Base-by-base conservation (phyloP, 106 monocot species). In the Allium fistulosum region DNA sequence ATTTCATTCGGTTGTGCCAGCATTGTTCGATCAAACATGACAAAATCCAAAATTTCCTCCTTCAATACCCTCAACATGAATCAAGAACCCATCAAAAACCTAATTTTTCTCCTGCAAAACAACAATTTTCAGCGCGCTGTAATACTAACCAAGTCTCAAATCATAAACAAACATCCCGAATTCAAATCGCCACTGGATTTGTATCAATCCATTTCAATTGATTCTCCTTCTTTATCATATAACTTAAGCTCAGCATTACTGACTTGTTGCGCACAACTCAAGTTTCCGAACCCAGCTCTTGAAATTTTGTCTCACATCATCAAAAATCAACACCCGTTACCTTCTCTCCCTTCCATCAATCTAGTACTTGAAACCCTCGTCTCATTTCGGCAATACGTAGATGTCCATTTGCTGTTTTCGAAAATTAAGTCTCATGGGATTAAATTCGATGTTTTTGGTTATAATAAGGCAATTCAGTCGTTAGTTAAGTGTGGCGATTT, bases 381-480 rank as follows among this genome's bases (percentile, higher is more conserved):
- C 13, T 79, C 74, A 27, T 48, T 51, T 22, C 68, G 77, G 12
- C 72, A 75, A 49, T 73, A 82, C 74, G 17, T 57, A 16, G 81
- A 82, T 51, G 71, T 75, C 5, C 64, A 81, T 46, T 47, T 18
- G 2, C 66, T 75, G 28, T 86, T 89, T 50, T 17, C 58, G 17
- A 56, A 65, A 28, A 65, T 89, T 11, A 26, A 49, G 0, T 60
- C 68, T 14, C 59, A 65, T 46, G 77, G 75, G 5, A 49, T 62
- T 45, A 58, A 53, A n/a, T 72, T 76, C 46, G 81, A 89, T 62
- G 70, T 65, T n/a, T 82, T 78, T 62, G 58, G 80, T 10, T 86
- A 78, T 64, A 84, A 79, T 64, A 89, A 86, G 69, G 83, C 75
- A 3, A 82, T 93, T 51, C 76, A 89, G 46, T 68, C 84, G 6